phyloP scores from a whole-genome alignment of 106 monocot species.

The Hemerocallis citrina region DNA sequence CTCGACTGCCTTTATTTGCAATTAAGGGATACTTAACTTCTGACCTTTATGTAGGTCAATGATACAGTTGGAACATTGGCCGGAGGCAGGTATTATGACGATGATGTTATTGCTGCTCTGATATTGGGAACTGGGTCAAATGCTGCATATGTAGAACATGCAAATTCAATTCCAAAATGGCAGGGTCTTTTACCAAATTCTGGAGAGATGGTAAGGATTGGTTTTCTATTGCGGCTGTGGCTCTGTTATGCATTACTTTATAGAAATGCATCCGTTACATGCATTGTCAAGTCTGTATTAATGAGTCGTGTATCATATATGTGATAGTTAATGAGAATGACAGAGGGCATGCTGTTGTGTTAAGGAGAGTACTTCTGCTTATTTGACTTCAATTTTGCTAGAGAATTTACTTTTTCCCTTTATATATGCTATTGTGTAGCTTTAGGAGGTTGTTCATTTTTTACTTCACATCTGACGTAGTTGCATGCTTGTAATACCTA shows the following conservation, averaged over 20 bases:
- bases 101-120: slow-evolving; percentile 29
- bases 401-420: too few species aligned
- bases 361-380: not conserved
- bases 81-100: slow-evolving; percentile 33
- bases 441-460: too few species aligned
- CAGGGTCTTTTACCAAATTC: slow-evolving; percentile 20
- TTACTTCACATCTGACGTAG: too few species aligned
- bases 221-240: not conserved
- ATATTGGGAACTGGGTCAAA: slow-evolving; percentile 43
- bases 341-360: not conserved
- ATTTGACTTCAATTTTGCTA: too few species aligned
- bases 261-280: not conserved
- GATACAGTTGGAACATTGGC: slow-evolving; percentile 42
- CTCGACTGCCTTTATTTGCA: too few species aligned
- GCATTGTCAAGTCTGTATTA: not conserved
- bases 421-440: too few species aligned
- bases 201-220: slow-evolving; percentile 27
- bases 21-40: not conserved
- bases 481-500: too few species aligned
- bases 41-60: slow-evolving; percentile 25
- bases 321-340: not conserved
- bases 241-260: too few species aligned
- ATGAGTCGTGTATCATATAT: not conserved
- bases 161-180: slow-evolving; percentile 31
- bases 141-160: slow-evolving; percentile 43